These are phyloP conservation scores for Zymoseptoria crescenta DNA, from an alignment of 2,329 filamentous ascomycete genomes.

Conservation along the genomic window DNA sequence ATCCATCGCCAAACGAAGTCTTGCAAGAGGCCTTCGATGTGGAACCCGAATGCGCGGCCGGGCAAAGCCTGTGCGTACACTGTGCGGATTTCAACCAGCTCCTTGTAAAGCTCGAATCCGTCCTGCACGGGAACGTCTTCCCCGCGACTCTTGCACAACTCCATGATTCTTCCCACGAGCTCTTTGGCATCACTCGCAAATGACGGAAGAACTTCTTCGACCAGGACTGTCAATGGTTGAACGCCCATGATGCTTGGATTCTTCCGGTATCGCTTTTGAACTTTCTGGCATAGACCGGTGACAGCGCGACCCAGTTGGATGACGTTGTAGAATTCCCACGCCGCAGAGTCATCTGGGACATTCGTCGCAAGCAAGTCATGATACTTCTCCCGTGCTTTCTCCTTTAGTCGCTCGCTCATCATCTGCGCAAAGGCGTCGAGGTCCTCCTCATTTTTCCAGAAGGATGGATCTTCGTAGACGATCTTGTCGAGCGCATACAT, in stretches of 20 bases:
- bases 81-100: constrained; percentile 73
- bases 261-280: constrained; percentile 84
- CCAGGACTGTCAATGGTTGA: constrained; percentile 60
- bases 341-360: constrained; percentile 69
- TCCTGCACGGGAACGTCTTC: constrained; percentile 80
- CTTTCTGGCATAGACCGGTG: constrained; percentile 75
- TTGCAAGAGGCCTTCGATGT: constrained; percentile 76
- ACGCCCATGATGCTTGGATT: constrained; percentile 81
- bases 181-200: constrained; percentile 86
- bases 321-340: constrained; percentile 87
- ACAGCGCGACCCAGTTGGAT: constrained; percentile 82
- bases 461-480: constrained; percentile 69
- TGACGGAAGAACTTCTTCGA: constrained; percentile 76
- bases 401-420: constrained; percentile 62
- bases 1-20: constrained; percentile 98
- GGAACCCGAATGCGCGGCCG: constrained; percentile 68
- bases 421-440: constrained; percentile 63
- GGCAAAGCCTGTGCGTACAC: constrained; percentile 73
- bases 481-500: constrained; percentile 77
- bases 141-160: constrained; percentile 59
- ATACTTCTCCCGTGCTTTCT: constrained; percentile 73
- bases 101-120: constrained; percentile 87
- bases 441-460: constrained; percentile 62
- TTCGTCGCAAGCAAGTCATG: constrained; percentile 68
- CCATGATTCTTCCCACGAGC: constrained; percentile 72